Evolutionary conservation across 2,329 filamentous ascomycete genomes (phyloP), one percentile per base, ranked within the genome.

Genomic region (Pseudogymnoascus sp.): DNA sequence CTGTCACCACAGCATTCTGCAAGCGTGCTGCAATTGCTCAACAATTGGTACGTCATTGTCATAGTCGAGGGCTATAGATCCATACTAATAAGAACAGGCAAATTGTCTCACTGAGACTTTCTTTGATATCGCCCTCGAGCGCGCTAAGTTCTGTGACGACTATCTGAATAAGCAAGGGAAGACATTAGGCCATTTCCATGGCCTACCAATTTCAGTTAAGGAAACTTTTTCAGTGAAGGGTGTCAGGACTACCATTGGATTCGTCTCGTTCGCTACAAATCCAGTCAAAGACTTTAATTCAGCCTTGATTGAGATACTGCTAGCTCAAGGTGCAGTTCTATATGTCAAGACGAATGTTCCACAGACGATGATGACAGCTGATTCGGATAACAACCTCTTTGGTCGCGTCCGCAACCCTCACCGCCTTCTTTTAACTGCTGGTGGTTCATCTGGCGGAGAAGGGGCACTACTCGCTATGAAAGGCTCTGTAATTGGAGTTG

Each of bases 341-440:
- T 77, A 75, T 64, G 73, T 74, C 65, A 77, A 78, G 67, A 77
- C 76, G 8, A 75, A 73, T 42, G 73, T 77, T 4, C 76, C 76
- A 3, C 73, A 74, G 4, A 75, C 75, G 0, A 73, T 78, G 66
- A 77, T 73, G 71, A 66, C 68, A 3, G 70, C 81, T 47, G 85
- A 87, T 68, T 80, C 78, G 4, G 78, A 81, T 51, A 87, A 87
- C 71, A 81, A 86, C 67, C 72, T 87, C 36, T 84, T 83, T 67
- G 85, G 85, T 2, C 1, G 74, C 77, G 54, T 83, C 81, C 67
- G 84, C 83, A 36, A 36, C 11, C 34, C 34, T 0, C 73, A 78
- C 23, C 34, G 34, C 10, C 34, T 36, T 12, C 34, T 68, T 18
- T 66, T 72, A 29, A 54, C 68, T 16, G 67, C 64, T 51, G 71